A percentile compares a stretch with the other conserved stretches of the same genome.
Conservation (phyloP, 371 early-diverging fungal genomes). For the Mucor saturninus region DNA sequence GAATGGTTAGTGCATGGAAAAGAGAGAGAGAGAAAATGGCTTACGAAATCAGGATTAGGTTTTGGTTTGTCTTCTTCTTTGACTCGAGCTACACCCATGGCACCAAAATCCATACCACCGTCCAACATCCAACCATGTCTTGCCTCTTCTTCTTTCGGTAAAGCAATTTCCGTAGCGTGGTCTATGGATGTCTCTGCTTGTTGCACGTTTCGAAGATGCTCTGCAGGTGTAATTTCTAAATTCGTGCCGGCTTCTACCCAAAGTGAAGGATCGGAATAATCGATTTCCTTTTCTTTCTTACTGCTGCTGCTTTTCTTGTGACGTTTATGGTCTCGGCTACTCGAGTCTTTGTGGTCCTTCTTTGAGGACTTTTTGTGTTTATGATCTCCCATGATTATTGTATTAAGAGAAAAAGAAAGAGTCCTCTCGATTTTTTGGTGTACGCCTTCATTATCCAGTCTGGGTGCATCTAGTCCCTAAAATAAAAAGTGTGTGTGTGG, state of each 20-base stretch:
- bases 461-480: not conserved
- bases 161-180: not conserved
- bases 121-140: constrained; percentile 57
- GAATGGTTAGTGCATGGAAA: not conserved
- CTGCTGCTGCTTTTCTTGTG: constrained; percentile 34
- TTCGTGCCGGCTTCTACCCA: constrained; percentile 42
- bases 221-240: constrained; percentile 21
- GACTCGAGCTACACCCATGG: constrained; percentile 35
- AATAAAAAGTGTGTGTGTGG: not conserved
- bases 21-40: not conserved
- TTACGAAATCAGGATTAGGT: constrained; percentile 48
- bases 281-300: constrained; percentile 32
- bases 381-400: constrained; percentile 45
- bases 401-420: constrained; percentile 1
- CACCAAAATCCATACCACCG: constrained; percentile 48
- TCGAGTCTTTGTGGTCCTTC: constrained; percentile 29
- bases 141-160: constrained; percentile 24
- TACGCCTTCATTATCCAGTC: not conserved
- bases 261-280: constrained; percentile 52
- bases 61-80: constrained; percentile 38
- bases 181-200: constrained; percentile 11
- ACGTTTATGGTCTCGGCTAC: constrained; percentile 34
- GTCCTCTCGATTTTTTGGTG: not conserved
- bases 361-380: constrained; percentile 44
- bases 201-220: constrained; percentile 22